Percentiles rank a stretch among this genome's conserved stretches.
These are phyloP conservation scores for Fagus crenata DNA, from an alignment of 306 rosid species.

Conservation along the genomic window DNA sequence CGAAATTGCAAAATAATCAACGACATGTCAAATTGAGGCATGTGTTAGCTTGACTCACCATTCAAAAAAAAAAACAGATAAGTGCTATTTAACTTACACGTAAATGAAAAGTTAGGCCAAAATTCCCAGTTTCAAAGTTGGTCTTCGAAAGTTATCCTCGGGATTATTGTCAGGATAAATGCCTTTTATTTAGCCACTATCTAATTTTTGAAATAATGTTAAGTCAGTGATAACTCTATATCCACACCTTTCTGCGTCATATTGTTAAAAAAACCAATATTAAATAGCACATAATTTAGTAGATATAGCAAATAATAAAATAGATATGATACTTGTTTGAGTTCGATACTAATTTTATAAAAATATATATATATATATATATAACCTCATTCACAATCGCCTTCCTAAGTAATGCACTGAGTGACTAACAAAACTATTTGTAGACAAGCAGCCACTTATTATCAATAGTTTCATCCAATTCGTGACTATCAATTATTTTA, in stretches of 20 bases:
- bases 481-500: background rate
- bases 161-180: background rate
- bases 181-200: background rate
- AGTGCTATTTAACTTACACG: constrained; percentile 11
- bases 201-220: background rate
- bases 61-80: constrained; percentile 15
- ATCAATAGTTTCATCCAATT: background rate
- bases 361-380: background rate
- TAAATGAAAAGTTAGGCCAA: constrained; percentile 33
- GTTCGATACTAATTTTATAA: no score
- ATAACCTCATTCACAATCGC: background rate
- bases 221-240: background rate
- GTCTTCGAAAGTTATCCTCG: background rate
- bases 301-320: no score
- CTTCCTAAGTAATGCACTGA: background rate
- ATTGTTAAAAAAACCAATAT: no score
- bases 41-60: background rate
- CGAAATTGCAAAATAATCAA: background rate
- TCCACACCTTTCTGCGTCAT: background rate
- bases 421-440: background rate
- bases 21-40: background rate
- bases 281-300: no score
- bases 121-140: constrained; percentile 22
- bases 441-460: background rate
- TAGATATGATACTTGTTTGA: no score